A percentile compares a stretch with the other conserved stretches of the same genome.
These are phyloP conservation scores for Tetracentron sinense DNA, from an alignment of 164 flowering plant genomes.

Conservation along the genomic window DNA sequence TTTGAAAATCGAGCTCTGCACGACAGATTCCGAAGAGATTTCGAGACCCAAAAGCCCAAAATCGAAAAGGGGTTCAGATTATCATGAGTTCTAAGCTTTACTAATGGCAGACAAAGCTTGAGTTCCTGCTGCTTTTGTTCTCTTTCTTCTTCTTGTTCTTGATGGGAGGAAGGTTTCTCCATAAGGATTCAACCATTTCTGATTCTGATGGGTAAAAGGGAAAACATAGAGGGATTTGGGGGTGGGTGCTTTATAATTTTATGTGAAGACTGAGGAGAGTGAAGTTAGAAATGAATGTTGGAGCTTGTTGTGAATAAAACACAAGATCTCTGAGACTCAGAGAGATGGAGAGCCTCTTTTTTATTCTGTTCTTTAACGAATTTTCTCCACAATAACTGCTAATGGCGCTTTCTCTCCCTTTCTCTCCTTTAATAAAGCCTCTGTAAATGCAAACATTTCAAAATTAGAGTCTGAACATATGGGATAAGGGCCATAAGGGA, in stretches of 20 bases:
- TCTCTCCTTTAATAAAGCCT: no score
- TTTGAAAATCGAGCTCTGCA: background rate
- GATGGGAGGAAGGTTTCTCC: background rate
- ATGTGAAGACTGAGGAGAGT: background rate
- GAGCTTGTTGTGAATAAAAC: no score
- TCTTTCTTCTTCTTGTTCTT: background rate
- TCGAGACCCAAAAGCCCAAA: constrained; percentile 9
- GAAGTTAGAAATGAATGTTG: constrained; percentile 5
- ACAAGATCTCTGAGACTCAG: no score
- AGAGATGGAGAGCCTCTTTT: no score
- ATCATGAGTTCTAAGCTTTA: background rate
- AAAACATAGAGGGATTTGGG: no score
- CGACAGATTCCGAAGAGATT: background rate
- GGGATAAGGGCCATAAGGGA: no score
- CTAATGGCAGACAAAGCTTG: background rate
- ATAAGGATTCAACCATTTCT: background rate
- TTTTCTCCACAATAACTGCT: no score
- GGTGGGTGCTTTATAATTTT: no score
- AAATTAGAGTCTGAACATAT: no score
- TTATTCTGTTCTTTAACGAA: no score
- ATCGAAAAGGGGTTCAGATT: constrained; percentile 5
- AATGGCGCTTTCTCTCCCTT: no score
- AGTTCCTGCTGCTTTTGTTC: background rate
- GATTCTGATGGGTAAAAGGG: background rate
- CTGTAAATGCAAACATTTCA: no score